Evolutionary conservation across 2,329 filamentous ascomycete species (phyloP), one percentile per base, ranked within the genome.

Genomic region (Pezicula neosporulosa): DNA sequence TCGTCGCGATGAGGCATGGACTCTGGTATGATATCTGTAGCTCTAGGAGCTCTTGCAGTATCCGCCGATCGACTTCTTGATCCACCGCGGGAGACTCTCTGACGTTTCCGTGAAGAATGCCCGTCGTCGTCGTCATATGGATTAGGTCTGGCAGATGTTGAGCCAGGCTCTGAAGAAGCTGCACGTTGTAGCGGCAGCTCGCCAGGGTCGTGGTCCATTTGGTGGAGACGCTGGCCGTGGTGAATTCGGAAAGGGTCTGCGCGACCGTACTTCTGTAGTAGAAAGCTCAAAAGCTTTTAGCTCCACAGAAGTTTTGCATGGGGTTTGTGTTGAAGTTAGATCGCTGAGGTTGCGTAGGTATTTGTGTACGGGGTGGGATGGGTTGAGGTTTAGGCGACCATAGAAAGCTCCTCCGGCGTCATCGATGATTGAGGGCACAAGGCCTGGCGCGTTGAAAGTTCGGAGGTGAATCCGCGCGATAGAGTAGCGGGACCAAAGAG

Each of bases 91-190:
- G 82, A 85, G 28, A 81, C 83, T 59, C 82, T 78, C 56, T 80
- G 81, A 48, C 83, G 80, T 67, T 86, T 86, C 58, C 82, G 75
- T 50, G 82, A 59, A 33, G 63, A 58, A 41, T 57, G 52, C 27
- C 38, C 58, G 8, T 81, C 77, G 64, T 69, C 72, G 68, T 84
- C 81, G 70, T 83, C 76, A 66, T 85, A 86, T 38, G 83, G 83
- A 58, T 86, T 85, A 48, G 80, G 80, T 56, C 83, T 78, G 60
- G 30, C 30, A 33, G 30, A 33, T 10, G 78, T 82, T 62, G 81
- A 80, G 68, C 76, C 77, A 67, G 80, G 78, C 72, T 86, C 83
- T 69, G 79, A 78, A 63, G 81, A 85, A 69, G 75, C 73, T 64
- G 78, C 77, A 69, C 79, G 78, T 72, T 81, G 78, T 75, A 71